Percentiles rank a stretch among this genome's conserved stretches.
These are phyloP conservation scores for Oryza meridionalis DNA, from an alignment of 176 grass and related monocot species.

Conservation along the genomic window DNA sequence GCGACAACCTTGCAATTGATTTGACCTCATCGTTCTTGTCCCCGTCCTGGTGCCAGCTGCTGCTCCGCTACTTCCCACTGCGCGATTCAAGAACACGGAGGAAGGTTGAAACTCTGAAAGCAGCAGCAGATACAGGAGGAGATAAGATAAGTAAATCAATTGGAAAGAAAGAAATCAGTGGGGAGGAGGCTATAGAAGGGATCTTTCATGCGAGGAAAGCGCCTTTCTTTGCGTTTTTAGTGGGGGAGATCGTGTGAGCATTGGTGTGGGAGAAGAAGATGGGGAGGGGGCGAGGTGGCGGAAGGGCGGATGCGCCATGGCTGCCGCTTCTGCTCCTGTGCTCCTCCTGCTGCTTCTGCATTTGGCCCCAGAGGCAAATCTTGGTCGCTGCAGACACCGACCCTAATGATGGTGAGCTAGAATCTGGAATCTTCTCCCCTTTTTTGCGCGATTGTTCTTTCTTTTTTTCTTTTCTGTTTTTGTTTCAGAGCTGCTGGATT, in stretches of 20 bases:
- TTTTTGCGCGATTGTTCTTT: not conserved
- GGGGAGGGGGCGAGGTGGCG: conserved; percentile 38
- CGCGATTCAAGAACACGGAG: conserved; percentile 30
- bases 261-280: conserved; percentile 7
- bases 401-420: conserved; percentile 48
- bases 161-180: not conserved
- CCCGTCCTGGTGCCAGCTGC: conserved; percentile 46
- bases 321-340: conserved; percentile 28
- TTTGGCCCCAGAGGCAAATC: conserved; percentile 47
- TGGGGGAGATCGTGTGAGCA: not conserved
- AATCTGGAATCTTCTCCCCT: not conserved
- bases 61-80: conserved; percentile 35
- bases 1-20: not conserved
- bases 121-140: not conserved
- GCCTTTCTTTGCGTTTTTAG: conserved; percentile 14
- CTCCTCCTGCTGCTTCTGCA: conserved; percentile 11
- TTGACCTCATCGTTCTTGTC: conserved; percentile 35
- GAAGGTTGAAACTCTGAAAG: conserved; percentile 21
- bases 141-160: not conserved
- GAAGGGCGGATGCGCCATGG: conserved; percentile 23
- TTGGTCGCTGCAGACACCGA: conserved; percentile 53
- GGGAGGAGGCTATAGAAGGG: not conserved
- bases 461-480: not conserved
- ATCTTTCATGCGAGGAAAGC: conserved; percentile 1
- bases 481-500: not conserved